Evolutionary conservation across 345 rosid species (phyloP), one percentile per base, ranked within the genome.

Genomic region (Cardamine chenopodiifolia): DNA sequence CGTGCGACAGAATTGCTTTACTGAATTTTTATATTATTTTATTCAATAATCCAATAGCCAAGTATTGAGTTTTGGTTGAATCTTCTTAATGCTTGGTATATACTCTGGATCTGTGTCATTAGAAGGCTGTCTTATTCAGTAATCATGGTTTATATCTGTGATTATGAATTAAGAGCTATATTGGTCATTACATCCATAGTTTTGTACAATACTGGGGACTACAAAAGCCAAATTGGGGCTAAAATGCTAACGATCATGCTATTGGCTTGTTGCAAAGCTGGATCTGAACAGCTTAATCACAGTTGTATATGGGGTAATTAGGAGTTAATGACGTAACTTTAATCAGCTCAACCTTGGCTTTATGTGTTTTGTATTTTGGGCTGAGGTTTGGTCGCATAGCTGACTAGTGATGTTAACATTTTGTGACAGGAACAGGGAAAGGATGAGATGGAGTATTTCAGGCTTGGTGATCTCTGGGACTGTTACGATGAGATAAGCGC

Each of bases 401-500:
- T 78, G 85, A 79, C 80, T 62, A 73, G 20, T 54, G 85, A 79
- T 70, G 37, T 85, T 20, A 84, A 81, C 57, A 14, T 75, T 79
- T 61, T 75, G 12, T 85, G 86, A 82, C 86, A 81, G 70, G 85
- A 85, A 11, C 73, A 54, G 13, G 87, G 82, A 5, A 87, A 86
- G 75, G 87, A 85, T 1, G 65, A 31, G 20, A 78, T 84, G 8
- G 87, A 86, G 28, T 90, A 78, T 71, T 90, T 85, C 74, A 82
- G 65, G 4, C 74, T 92, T 70, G 79, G 75, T 20, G 95, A 92
- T 82, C 88, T 92, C 1, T 92, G 96, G 98, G 70, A 77, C 18
- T 81, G 86, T 77, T 92, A 79, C 3, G 78, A 82, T 56, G 98
- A 92, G 72, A 74, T 86, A 85, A 90, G 98, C 52, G 96, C 96